Percentiles rank a stretch among this genome's conserved stretches.
Conservation (phyloP, 2,329 filamentous ascomycete species). For the Talaromyces islandicus region DNA sequence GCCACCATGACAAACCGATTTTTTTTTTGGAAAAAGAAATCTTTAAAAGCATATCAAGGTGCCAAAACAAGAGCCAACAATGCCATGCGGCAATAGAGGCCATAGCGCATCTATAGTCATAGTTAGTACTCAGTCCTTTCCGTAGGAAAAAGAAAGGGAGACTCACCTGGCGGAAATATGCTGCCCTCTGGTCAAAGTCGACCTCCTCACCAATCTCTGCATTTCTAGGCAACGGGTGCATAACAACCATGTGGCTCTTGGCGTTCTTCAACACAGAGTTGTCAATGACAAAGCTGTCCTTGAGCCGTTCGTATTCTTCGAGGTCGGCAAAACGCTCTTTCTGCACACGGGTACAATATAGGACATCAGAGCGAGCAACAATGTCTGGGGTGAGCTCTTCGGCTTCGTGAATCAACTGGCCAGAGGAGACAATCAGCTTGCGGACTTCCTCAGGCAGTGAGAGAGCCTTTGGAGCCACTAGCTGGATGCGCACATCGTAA, state of each 20-base stretch:
- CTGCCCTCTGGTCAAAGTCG: conserved; percentile 92
- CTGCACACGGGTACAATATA: conserved; percentile 96
- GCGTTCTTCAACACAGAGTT: conserved; percentile 84
- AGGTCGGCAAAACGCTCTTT: conserved; percentile 87
- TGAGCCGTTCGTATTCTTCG: conserved; percentile 77
- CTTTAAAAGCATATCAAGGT: conserved; percentile 22
- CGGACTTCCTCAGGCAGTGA: conserved; percentile 70
- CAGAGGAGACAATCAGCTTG: conserved; percentile 63
- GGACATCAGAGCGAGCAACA: conserved; percentile 76
- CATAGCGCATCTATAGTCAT: conserved; percentile 77
- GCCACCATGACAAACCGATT: not conserved
- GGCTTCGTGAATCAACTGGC: conserved; percentile 71
- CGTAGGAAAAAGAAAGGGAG: not conserved
- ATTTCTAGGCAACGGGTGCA: conserved; percentile 93
- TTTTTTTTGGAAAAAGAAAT: not conserved
- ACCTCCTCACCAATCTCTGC: conserved; percentile 92
- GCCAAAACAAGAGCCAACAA: conserved; percentile 89
- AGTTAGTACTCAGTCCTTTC: conserved; percentile 35
- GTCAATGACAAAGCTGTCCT: conserved; percentile 83
- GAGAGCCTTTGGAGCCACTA: conserved; percentile 77
- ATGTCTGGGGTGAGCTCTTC: conserved; percentile 80
- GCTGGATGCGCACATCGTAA: conserved; percentile 91
- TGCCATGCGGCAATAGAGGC: conserved; percentile 96
- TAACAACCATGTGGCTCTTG: conserved; percentile 86
- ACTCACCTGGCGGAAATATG: conserved; percentile 98